Evolutionary conservation across 164 flowering plant species (phyloP).

Genomic region (Aristolochia contorta): DNA sequence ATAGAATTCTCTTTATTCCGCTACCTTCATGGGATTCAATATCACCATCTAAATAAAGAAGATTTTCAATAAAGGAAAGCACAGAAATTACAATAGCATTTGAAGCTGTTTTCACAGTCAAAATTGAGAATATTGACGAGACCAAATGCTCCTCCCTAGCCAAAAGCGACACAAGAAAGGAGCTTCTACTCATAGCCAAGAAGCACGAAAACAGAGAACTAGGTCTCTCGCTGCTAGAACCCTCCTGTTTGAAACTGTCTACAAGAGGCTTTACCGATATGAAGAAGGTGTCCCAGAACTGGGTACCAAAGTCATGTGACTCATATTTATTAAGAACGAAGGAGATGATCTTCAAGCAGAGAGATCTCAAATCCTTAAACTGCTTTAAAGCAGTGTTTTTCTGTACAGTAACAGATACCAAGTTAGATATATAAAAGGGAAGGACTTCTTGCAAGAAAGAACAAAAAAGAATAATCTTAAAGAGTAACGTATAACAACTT

Average conservation of each 20-base stretch:
- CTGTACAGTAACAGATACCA: constrained; percentile 29
- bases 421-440: too few species aligned
- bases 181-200: constrained; percentile 77
- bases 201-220: constrained; percentile 89
- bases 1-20: constrained; percentile 29
- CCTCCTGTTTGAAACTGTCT: constrained; percentile 70
- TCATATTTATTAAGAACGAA: constrained; percentile 58
- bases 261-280: constrained; percentile 53
- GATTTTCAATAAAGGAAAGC: constrained; percentile 67
- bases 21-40: constrained; percentile 24
- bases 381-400: constrained; percentile 38
- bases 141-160: constrained; percentile 47
- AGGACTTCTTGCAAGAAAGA: too few species aligned
- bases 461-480: too few species aligned
- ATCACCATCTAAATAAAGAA: constrained; percentile 52
- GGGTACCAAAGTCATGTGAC: constrained; percentile 48
- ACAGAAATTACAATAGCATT: constrained; percentile 50
- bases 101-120: constrained; percentile 55
- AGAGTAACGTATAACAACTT: too few species aligned
- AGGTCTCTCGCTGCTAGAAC: constrained; percentile 82
- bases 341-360: constrained; percentile 69
- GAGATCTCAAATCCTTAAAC: constrained; percentile 67
- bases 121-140: constrained; percentile 70
- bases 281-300: constrained; percentile 83
- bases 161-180: constrained; percentile 50